Evolutionary conservation across 805 yeast genomes (phyloP).

Genomic region (Starmerella bombicola): DNA sequence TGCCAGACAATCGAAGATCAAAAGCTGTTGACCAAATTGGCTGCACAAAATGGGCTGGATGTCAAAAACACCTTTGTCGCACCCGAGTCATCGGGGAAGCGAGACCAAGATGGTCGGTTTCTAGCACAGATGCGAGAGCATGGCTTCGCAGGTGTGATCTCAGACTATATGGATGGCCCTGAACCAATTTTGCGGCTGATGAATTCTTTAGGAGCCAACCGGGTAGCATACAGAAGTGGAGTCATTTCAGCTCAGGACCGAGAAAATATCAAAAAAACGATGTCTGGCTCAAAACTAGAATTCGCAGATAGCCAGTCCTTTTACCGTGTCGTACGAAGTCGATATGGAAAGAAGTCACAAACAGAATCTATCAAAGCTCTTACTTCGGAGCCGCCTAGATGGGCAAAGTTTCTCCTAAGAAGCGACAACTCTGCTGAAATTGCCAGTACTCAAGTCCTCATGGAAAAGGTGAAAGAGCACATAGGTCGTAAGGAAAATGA

Average conservation of each 20-base stretch:
- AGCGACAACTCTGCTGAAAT: neutral
- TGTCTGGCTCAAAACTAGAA: neutral
- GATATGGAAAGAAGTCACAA: slow-evolving; percentile 8
- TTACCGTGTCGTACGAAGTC: slow-evolving; percentile 3
- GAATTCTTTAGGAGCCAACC: slow-evolving; percentile 27
- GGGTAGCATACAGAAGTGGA: slow-evolving; percentile 54
- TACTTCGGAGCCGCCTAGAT: neutral
- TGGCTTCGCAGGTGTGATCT: slow-evolving; percentile 73
- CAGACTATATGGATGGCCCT: slow-evolving; percentile 67
- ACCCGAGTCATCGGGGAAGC: slow-evolving; percentile 30
- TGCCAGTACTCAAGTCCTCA: neutral
- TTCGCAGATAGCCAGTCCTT: slow-evolving; percentile 1
- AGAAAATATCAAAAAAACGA: neutral
- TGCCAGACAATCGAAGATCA: slow-evolving; percentile 44
- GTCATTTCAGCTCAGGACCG: slow-evolving; percentile 10
- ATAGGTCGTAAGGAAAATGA: neutral
- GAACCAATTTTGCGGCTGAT: slow-evolving; percentile 40
- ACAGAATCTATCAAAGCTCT: slow-evolving; percentile 5
- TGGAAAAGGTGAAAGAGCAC: neutral
- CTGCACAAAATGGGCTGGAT: slow-evolving; percentile 32
- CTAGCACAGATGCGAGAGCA: slow-evolving; percentile 31
- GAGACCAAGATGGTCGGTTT: slow-evolving; percentile 34
- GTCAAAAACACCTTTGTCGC: slow-evolving; percentile 3
- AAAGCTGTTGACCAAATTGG: slow-evolving; percentile 32
- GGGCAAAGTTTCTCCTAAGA: slow-evolving; percentile 11